These are phyloP conservation scores for Citrus glauca DNA, from an alignment of 345 rosid genomes.

Conservation along the genomic window DNA sequence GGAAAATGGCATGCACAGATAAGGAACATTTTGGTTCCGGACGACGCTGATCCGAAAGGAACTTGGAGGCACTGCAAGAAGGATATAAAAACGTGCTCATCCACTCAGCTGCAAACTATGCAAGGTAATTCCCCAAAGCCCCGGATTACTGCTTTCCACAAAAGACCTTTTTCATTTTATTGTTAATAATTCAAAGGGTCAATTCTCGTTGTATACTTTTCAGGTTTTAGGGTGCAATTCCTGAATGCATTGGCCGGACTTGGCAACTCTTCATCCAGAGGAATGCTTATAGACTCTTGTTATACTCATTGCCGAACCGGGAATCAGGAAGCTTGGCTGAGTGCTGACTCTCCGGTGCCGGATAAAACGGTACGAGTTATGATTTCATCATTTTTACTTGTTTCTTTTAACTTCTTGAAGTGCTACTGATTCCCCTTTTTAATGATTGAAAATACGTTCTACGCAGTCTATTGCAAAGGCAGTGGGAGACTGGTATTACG, in stretches of 20 bases:
- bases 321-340: slow-evolving; percentile 70
- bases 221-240: slow-evolving; percentile 71
- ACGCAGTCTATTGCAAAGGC: slow-evolving; percentile 79
- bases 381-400: neutral
- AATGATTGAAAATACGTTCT: neutral
- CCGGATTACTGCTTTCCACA: no score
- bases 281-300: slow-evolving; percentile 81
- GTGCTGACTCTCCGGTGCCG: slow-evolving; percentile 60
- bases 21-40: slow-evolving; percentile 74
- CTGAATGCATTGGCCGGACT: slow-evolving; percentile 46
- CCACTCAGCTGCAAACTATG: slow-evolving; percentile 55
- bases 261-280: slow-evolving; percentile 58
- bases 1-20: slow-evolving; percentile 38
- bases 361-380: slow-evolving; percentile 40
- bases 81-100: slow-evolving; percentile 56
- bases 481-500: slow-evolving; percentile 92
- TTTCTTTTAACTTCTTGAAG: neutral
- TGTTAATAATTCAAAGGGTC: slow-evolving; percentile 1
- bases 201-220: no score
- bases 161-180: no score
- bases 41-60: slow-evolving; percentile 75
- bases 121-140: slow-evolving; percentile 45
- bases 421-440: neutral
- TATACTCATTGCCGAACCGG: slow-evolving; percentile 83
- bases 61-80: slow-evolving; percentile 77